Conservation (phyloP, 495 filamentous ascomycete species). For the Melanomma pulvis-pyrius region DNA sequence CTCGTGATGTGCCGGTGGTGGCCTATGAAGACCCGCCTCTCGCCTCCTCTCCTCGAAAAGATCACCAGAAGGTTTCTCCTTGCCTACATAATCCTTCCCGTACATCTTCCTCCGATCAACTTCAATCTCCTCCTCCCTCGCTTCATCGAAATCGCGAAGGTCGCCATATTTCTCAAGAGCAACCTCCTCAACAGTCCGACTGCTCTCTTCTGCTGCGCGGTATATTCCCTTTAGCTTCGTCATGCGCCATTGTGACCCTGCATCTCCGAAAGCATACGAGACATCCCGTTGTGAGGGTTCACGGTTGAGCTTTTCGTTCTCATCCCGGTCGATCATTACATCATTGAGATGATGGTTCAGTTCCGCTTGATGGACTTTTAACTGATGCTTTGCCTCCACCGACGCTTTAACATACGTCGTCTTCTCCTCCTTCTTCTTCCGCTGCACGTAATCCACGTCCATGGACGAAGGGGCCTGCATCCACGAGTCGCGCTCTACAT, state of each 20-base stretch:
- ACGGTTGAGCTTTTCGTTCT: constrained; percentile 47
- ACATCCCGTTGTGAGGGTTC: constrained; percentile 65
- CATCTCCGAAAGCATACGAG: constrained; percentile 85
- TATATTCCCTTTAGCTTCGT: constrained; percentile 88
- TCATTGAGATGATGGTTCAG: constrained; percentile 74
- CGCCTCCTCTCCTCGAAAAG: constrained; percentile 76
- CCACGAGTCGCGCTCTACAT: constrained; percentile 78
- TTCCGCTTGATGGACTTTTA: constrained; percentile 79
- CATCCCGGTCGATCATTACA: constrained; percentile 46
- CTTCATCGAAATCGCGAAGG: constrained; percentile 86
- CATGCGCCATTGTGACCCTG: constrained; percentile 93
- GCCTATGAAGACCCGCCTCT: constrained; percentile 51
- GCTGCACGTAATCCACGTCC: constrained; percentile 84
- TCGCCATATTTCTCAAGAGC: constrained; percentile 81
- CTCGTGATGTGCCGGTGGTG: constrained; percentile 40
- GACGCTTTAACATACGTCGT: constrained; percentile 48
- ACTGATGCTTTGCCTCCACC: constrained; percentile 65
- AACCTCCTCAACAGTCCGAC: constrained; percentile 72
- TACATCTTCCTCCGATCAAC: constrained; percentile 82
- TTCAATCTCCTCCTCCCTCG: constrained; percentile 92
- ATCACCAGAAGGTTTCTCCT: constrained; percentile 86
- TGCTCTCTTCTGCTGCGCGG: constrained; percentile 72
- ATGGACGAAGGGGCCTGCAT: constrained; percentile 85
- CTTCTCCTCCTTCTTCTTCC: constrained; percentile 56
- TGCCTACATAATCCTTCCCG: constrained; percentile 81